These are phyloP conservation scores for Lecanicillium sp. DNA, from an alignment of 2,329 filamentous ascomycete species.

Conservation along the genomic window DNA sequence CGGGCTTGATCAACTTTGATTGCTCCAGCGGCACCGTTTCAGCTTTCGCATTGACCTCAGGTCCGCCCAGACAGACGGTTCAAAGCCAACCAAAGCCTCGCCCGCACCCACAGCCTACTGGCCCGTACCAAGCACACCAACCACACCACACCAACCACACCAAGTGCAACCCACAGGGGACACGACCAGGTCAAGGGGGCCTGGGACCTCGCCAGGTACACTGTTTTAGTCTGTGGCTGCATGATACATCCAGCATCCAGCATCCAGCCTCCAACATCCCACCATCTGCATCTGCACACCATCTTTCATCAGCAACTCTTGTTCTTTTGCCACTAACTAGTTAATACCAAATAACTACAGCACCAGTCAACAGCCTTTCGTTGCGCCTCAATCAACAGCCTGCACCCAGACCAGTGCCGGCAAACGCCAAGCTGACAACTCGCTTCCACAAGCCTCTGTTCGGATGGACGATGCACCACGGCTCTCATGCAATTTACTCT, in stretches of 20 bases:
- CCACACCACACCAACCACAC: too few species aligned
- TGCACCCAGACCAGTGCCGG: too few species aligned
- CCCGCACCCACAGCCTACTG: too few species aligned
- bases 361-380: too few species aligned
- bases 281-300: too few species aligned
- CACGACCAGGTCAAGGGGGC: neutral
- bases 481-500: too few species aligned
- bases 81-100: neutral
- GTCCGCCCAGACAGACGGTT: slow-evolving; percentile 3
- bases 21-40: slow-evolving; percentile 10
- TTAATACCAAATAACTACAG: too few species aligned
- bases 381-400: too few species aligned
- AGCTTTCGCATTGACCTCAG: slow-evolving; percentile 13
- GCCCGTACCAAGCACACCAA: too few species aligned
- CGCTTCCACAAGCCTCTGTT: neutral
- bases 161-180: neutral
- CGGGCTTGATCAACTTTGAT: neutral
- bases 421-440: slow-evolving; percentile 5
- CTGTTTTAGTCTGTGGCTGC: neutral
- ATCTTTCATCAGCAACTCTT: too few species aligned
- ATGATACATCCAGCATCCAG: neutral
- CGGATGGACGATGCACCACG: neutral
- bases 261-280: neutral
- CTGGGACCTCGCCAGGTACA: neutral
- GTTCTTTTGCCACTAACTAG: too few species aligned